Evolutionary conservation across 257 asterid genomes (phyloP).

Genomic region (Rubia yunnanensis): DNA sequence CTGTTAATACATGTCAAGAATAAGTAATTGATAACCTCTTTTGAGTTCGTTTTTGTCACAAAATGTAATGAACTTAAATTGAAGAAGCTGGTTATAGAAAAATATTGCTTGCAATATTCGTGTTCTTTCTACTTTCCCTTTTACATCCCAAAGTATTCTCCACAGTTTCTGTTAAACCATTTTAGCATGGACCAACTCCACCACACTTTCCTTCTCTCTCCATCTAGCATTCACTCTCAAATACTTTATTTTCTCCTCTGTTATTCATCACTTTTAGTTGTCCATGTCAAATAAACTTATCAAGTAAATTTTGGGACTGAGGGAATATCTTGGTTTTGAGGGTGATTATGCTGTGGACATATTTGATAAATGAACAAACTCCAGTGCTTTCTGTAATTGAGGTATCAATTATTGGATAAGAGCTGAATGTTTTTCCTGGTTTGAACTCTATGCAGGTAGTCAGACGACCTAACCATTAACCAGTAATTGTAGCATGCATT

Average conservation of each 20-base stretch:
- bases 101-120: too few relatives aligned
- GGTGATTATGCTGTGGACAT: not conserved
- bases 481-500: not conserved
- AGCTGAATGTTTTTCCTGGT: not conserved
- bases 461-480: not conserved
- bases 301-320: not conserved
- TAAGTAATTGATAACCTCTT: too few relatives aligned
- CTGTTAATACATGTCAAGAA: too few relatives aligned
- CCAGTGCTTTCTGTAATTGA: not conserved
- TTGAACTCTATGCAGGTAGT: slow-evolving; percentile 20
- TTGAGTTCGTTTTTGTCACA: too few relatives aligned
- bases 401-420: not conserved
- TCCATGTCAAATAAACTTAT: too few relatives aligned
- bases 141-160: too few relatives aligned
- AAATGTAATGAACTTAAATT: too few relatives aligned
- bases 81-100: too few relatives aligned
- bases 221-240: not conserved
- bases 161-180: too few relatives aligned
- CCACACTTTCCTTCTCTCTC: not conserved
- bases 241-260: not conserved
- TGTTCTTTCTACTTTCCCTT: too few relatives aligned
- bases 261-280: not conserved
- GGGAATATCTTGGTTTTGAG: not conserved
- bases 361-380: not conserved
- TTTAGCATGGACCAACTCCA: too few relatives aligned